Conservation (phyloP, 371 early-diverging fungal species). For the Apophysomyces sp. region DNA sequence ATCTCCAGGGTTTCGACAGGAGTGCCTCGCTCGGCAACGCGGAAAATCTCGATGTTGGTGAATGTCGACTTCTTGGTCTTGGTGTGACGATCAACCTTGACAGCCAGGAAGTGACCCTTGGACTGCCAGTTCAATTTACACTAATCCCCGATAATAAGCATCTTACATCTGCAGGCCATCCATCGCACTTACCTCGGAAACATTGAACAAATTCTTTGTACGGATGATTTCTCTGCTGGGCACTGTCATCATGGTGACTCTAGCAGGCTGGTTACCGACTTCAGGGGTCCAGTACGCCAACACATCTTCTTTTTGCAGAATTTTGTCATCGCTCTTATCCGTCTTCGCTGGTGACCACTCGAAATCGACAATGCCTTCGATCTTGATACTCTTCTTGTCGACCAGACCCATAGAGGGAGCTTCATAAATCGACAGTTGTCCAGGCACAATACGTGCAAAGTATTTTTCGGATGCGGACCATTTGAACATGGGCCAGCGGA, state of each 20-base stretch:
- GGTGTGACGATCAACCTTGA: slow-evolving; percentile 88
- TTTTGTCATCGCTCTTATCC: slow-evolving; percentile 43
- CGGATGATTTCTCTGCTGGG: slow-evolving; percentile 85
- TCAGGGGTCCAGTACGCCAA: slow-evolving; percentile 97
- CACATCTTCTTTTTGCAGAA: slow-evolving; percentile 57
- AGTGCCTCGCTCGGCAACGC: slow-evolving; percentile 86
- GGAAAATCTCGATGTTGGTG: slow-evolving; percentile 94
- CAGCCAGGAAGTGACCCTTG: slow-evolving; percentile 86
- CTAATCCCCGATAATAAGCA: slow-evolving; percentile 5
- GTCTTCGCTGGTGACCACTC: slow-evolving; percentile 81
- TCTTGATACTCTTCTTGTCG: slow-evolving; percentile 92
- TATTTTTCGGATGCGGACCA: slow-evolving; percentile 94
- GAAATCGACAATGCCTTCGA: slow-evolving; percentile 87
- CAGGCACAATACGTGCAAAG: slow-evolving; percentile 88
- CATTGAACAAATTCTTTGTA: slow-evolving; percentile 97
- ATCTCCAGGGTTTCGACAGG: slow-evolving; percentile 95
- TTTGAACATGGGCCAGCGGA: slow-evolving; percentile 96
- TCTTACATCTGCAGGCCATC: background rate
- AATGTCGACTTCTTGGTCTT: slow-evolving; percentile 92
- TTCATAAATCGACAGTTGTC: slow-evolving; percentile 87
- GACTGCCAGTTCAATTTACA: slow-evolving; percentile 94
- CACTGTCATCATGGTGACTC: slow-evolving; percentile 86
- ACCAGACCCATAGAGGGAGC: slow-evolving; percentile 90
- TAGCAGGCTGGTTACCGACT: slow-evolving; percentile 92
- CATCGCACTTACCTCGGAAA: slow-evolving; percentile 58